Evolutionary conservation across 2,329 filamentous ascomycete species (phyloP), one percentile per base, ranked within the genome.

Genomic region (Neonectria punicea): DNA sequence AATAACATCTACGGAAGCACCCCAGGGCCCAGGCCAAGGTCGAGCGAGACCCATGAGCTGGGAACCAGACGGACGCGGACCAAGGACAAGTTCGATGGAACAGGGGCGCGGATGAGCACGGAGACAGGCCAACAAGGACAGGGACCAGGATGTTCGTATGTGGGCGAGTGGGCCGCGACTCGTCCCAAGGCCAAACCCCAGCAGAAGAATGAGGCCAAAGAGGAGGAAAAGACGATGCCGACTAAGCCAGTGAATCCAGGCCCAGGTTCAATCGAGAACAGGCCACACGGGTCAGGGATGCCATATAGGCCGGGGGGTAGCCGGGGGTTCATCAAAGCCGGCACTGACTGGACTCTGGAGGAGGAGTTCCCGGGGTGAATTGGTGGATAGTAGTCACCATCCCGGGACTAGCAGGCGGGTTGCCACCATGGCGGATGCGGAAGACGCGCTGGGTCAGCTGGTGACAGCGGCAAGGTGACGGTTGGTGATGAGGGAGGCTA

Each of bases 101-200:
- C 36, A 14, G 36, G 36, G 14, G 39, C 39, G 44, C 44, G 13
- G 20, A 16, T 25, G 44, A 25, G n/a, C n/a, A 30, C 49, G 10
- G 30, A 20, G 28, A 20, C 18, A 20, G 28, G n/a, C 49, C 30
- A 13, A n/a, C 39, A 28, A 9, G 47, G 46, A 50, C n/a, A 47
- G 46, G 46, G 44, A 46, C 43, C 10, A 22, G 56, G 56, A 58
- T 50, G 49, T 41, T 51, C 46, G 56, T 34, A 46, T 49, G 36
- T 14, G 32, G 49, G 61, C 10, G 50, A 34, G 61, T 58, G 55
- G 55, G 20, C 44, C 55, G 34, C 54, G 55, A 39, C 36, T n/a
- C 36, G 4, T 36, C 14, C 6, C 36, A n/a, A n/a, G 36, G 16
- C 36, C 34, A 41, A 18, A 18, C 11, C 34, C 18, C 11, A 51